Conservation (phyloP, 1,139 yeast species). For the Kodamaea sp. region DNA sequence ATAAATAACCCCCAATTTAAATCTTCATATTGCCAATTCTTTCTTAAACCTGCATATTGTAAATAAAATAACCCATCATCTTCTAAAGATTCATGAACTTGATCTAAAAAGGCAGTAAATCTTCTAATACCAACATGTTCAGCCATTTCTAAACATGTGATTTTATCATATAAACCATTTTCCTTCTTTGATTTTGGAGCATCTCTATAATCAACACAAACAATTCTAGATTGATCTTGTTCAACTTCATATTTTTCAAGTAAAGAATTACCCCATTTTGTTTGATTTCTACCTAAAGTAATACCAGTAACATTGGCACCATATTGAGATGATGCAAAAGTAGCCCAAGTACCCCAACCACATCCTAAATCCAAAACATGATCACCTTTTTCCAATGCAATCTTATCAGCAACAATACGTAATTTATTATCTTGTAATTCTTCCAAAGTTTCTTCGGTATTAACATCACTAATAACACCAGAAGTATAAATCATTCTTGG, state of each 20-base stretch:
- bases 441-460: constrained; percentile 73
- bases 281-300: constrained; percentile 86
- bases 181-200: constrained; percentile 64
- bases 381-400: constrained; percentile 70
- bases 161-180: constrained; percentile 74
- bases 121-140: constrained; percentile 95
- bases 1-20: constrained; percentile 91
- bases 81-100: constrained; percentile 81
- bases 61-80: constrained; percentile 86
- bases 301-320: constrained; percentile 89
- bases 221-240: constrained; percentile 66
- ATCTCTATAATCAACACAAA: constrained; percentile 88
- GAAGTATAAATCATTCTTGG: constrained; percentile 94
- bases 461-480: constrained; percentile 74
- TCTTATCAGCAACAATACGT: constrained; percentile 83
- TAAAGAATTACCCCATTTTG: constrained; percentile 80
- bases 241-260: constrained; percentile 66
- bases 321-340: constrained; percentile 76
- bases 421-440: constrained; percentile 88
- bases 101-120: constrained; percentile 68
- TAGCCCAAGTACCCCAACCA: constrained; percentile 95
- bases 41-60: constrained; percentile 90
- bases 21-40: constrained; percentile 93
- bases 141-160: constrained; percentile 92
- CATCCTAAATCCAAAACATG: constrained; percentile 81